These are phyloP conservation scores for Blepharisma undulans DNA, from an alignment of 169 alveolate species.

Conservation along the genomic window DNA sequence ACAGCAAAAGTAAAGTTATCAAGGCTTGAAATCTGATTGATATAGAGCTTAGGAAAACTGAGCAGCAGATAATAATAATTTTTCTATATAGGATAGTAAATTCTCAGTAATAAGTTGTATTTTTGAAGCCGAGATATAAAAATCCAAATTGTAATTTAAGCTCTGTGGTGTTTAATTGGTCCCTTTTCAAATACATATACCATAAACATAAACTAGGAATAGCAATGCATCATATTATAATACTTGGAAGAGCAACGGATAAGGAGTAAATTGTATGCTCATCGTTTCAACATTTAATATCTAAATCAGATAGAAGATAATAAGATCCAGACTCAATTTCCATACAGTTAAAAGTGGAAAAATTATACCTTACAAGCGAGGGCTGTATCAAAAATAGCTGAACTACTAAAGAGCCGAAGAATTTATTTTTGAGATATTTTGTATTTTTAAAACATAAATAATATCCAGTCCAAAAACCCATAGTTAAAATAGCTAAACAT, in stretches of 20 bases:
- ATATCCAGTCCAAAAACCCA: not conserved
- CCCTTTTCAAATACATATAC: not conserved
- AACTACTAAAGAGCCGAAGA: not conserved
- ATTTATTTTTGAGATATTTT: not conserved
- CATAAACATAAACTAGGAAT: not conserved
- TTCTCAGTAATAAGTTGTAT: slow-evolving; percentile 53
- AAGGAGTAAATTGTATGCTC: not conserved
- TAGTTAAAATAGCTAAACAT: not conserved
- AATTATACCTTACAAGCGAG: not conserved
- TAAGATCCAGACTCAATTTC: not conserved
- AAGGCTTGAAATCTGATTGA: slow-evolving; percentile 53
- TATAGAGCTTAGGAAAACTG: slow-evolving; percentile 43
- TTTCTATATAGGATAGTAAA: slow-evolving; percentile 50
- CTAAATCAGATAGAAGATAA: not conserved
- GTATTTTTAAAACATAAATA: not conserved
- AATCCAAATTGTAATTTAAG: slow-evolving; percentile 49
- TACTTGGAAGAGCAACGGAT: slow-evolving; percentile 22
- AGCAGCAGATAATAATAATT: slow-evolving; percentile 37
- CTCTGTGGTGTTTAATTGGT: not conserved
- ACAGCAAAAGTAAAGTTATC: slow-evolving; percentile 32
- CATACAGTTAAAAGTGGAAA: slow-evolving; percentile 21
- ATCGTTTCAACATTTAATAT: slow-evolving; percentile 26
- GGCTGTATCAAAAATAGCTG: slow-evolving; percentile 35
- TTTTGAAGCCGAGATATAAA: slow-evolving; percentile 51
- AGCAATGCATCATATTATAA: slow-evolving; percentile 34